A percentile compares a stretch with the other conserved stretches of the same genome.
Evolutionary conservation across 371 early-diverging fungal species (phyloP).

Genomic region (Vavraia culicis): DNA sequence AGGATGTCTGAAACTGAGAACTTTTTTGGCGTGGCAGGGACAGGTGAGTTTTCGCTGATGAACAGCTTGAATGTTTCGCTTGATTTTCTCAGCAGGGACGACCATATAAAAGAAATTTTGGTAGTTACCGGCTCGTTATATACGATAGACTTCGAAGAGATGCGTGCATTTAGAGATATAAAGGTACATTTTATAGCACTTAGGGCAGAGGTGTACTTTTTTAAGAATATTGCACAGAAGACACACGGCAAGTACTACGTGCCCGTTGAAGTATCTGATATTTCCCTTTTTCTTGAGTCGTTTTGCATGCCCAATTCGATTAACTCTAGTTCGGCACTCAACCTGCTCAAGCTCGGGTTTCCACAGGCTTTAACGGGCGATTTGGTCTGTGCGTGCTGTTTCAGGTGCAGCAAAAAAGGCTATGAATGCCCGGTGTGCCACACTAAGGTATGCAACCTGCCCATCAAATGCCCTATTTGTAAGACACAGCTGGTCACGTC

Average conservation of each 20-base stretch:
- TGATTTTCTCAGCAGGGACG: constrained; percentile 7
- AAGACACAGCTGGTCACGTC: constrained; percentile 20
- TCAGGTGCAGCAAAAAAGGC: constrained; percentile 7
- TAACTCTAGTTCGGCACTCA: background rate
- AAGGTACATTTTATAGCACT: constrained; percentile 27
- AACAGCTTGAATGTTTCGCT: constrained; percentile 18
- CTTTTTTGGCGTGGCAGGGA: constrained; percentile 19
- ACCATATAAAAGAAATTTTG: constrained; percentile 22
- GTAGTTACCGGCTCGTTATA: constrained; percentile 19
- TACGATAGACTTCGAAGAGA: constrained; percentile 12
- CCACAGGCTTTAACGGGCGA: constrained; percentile 6
- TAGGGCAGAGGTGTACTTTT: constrained; percentile 29
- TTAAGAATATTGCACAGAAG: constrained; percentile 18
- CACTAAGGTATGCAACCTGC: constrained; percentile 26
- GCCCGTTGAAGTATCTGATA: constrained; percentile 16
- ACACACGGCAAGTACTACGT: constrained; percentile 29
- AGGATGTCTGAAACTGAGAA: constrained; percentile 1
- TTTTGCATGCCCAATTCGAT: constrained; percentile 15
- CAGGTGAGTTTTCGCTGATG: constrained; percentile 24
- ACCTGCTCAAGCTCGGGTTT: constrained; percentile 29
- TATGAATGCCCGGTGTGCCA: constrained; percentile 33
- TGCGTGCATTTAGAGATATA: constrained; percentile 13
- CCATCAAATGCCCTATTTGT: constrained; percentile 31
- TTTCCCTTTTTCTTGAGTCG: constrained; percentile 7
- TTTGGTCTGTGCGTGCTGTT: constrained; percentile 30